Evolutionary conservation across 2,329 filamentous ascomycete genomes (phyloP), one percentile per base, ranked within the genome.

Genomic region (Emergomyces africanus): DNA sequence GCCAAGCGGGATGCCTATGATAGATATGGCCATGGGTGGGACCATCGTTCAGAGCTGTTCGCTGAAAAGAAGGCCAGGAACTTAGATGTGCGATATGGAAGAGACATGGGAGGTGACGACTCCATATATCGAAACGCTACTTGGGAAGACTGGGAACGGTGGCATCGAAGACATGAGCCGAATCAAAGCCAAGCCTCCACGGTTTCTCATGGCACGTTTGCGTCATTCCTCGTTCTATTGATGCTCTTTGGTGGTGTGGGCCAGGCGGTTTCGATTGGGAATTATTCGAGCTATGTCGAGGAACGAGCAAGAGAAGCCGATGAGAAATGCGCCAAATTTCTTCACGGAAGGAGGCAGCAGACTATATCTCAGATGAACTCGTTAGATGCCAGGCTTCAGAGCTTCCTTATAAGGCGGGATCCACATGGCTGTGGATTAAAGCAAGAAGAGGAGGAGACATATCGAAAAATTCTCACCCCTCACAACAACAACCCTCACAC

Each of bases 141-240:
- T 0, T 99, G 94, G 94, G 94, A 99, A 71, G 94, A 99, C 71
- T 96, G 91, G 91, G 89, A 96, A 75, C 80, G 80, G 50, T 95
- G 87, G 85, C 81, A 88, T 66, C 78, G 83, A 71, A 78, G 71
- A 72, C 77, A 68, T 71, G 78, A 60, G 25, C 61, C 54, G 10
- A 48, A 57, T 2, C 33, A 50, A 41, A 57, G 57, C 8, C 61
- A 63, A 57, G 57, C 61, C 9, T 59, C 58, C 14, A 59, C 58
- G 2, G 84, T 92, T 74, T 88, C 87, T 60, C 95, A 96, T 68
- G 83, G 84, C 48, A 80, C 84, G 14, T 97, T 97, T 69, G 82
- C 86, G 8, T 77, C 82, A 5, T 72, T 95, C n/a, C 75, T 97
- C 6, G 74, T 89, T 35, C 73, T 85, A 3, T 78, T 90, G 41